Evolutionary conservation across 495 filamentous ascomycete species (phyloP), one percentile per base, ranked within the genome.

Genomic region (Lasiosphaeriaceae sp.): DNA sequence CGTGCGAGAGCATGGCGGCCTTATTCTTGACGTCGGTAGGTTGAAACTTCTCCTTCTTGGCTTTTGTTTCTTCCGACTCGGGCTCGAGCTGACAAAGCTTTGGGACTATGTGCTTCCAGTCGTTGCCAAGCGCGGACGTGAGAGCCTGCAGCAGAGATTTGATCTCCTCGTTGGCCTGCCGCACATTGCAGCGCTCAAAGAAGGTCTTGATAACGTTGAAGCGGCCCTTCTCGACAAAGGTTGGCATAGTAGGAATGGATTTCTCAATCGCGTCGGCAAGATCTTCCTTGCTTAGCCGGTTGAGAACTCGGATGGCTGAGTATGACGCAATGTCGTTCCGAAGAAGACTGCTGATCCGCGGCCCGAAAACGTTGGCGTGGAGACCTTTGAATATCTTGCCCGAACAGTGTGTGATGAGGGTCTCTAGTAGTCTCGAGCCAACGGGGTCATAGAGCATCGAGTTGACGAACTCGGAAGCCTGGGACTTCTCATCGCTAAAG

Each of bases 261-360:
- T 83, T 73, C 21, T 84, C 75, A 50, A 89, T 76, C 0, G 86
- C 88, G 43, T 82, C 80, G 52, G 84, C 74, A 22, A 98, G 75
- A 63, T 96, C 90, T 53, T 95, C 89, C 64, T 89, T 90, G 65
- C 85, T 85, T 20, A 97, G 79, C 62, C 92, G 79, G 65, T 93
- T 90, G 39, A 98, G 73, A 3, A 92, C 82, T 39, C 81, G 80
- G 56, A 89, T 83, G 9, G 90, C 88, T 4, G 93, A 88, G 64
- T 94, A 97, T 20, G 84, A 85, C 9, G 94, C 90, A 55, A 90
- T 90, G 59, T 90, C 90, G 69, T 97, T 97, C 44, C 90, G 87
- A 1, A 93, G 80, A 34, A 96, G 75, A 37, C 81, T 87, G 3
- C 82, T 82, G 45, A 97, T 86, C 6, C 90, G 82, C 1, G 86